Evolutionary conservation across 129 eudicot genomes (phyloP).

Genomic region (Helianthus annuus): DNA sequence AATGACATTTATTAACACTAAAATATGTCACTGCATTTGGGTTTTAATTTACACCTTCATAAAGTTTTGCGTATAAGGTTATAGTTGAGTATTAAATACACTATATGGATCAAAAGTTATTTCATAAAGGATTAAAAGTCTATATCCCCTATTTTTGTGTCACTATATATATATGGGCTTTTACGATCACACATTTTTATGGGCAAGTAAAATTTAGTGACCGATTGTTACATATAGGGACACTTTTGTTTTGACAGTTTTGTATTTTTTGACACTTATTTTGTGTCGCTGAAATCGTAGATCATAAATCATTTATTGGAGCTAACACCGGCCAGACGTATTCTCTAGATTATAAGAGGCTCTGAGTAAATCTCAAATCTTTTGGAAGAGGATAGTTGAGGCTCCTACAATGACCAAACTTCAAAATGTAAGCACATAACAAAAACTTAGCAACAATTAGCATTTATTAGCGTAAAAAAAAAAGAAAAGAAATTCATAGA

Average conservation of each 20-base stretch:
- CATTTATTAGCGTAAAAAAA: background rate
- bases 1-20: background rate
- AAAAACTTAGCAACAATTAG: background rate
- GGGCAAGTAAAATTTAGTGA: background rate
- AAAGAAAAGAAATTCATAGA: too few species aligned
- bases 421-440: background rate
- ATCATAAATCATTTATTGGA: background rate
- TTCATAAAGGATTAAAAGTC: background rate
- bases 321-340: background rate
- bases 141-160: background rate
- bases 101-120: background rate
- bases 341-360: constrained; percentile 36
- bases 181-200: background rate
- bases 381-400: constrained; percentile 57
- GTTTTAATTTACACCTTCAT: background rate
- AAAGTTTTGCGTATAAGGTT: background rate
- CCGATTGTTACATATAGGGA: background rate
- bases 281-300: background rate
- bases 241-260: background rate
- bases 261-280: background rate
- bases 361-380: constrained; percentile 57
- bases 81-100: background rate
- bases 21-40: background rate
- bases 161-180: background rate
- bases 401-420: constrained; percentile 50